Evolutionary conservation across 306 rosid genomes (phyloP).

Genomic region (Cyclanthera cordifolia): DNA sequence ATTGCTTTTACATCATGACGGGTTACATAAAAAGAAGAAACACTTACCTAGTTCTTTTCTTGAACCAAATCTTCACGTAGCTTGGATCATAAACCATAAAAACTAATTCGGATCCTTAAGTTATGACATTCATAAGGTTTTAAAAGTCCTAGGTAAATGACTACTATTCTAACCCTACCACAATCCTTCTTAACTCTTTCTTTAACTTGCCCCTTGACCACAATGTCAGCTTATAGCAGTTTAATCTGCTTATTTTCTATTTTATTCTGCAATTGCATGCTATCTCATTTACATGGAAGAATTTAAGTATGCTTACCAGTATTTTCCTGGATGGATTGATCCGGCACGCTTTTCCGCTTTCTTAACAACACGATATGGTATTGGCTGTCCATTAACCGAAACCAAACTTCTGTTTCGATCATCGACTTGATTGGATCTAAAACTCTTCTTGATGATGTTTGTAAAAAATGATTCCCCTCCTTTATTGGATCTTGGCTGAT

Average conservation of each 20-base stretch:
- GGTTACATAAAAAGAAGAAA: not conserved
- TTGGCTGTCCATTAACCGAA: slow-evolving; percentile 55
- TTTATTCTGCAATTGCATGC: not conserved
- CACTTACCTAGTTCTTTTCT: not conserved
- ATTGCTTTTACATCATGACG: not conserved
- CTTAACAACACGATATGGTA: slow-evolving; percentile 53
- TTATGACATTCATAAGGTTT: not conserved
- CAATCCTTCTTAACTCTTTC: not conserved
- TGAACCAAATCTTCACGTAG: not conserved
- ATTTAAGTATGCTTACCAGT: slow-evolving; percentile 46
- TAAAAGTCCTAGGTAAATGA: not conserved
- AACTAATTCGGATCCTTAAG: not conserved
- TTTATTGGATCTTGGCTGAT: slow-evolving; percentile 43
- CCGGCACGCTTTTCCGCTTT: slow-evolving; percentile 94
- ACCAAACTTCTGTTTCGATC: slow-evolving; percentile 40
- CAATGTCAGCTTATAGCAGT: not conserved
- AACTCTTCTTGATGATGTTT: slow-evolving; percentile 75
- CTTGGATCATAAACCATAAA: not conserved
- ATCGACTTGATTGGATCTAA: slow-evolving; percentile 40
- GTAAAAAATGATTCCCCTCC: slow-evolving; percentile 69
- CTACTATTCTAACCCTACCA: not conserved
- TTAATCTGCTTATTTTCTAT: not conserved
- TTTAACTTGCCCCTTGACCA: slow-evolving; percentile 1
- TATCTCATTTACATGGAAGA: not conserved
- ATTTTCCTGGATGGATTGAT: slow-evolving; percentile 75